Evolutionary conservation across 495 filamentous ascomycete genomes (phyloP).

Genomic region (Penicillium malachiteum): DNA sequence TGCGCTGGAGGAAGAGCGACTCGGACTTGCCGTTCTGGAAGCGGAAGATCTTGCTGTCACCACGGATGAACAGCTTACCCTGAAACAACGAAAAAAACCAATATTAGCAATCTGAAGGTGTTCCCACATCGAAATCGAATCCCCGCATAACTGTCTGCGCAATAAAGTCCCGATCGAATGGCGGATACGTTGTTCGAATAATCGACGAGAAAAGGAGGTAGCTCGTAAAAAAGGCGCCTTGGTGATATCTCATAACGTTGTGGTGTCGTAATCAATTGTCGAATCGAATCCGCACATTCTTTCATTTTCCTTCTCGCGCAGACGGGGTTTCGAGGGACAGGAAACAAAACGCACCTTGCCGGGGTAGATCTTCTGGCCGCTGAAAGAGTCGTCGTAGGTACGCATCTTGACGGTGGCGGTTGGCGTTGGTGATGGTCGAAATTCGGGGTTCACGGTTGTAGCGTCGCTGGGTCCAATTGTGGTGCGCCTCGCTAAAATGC

Average conservation of each 20-base stretch:
- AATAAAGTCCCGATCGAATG: slow-evolving; percentile 1
- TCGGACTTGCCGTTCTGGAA: slow-evolving; percentile 99
- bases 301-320: slow-evolving; percentile 18
- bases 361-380: slow-evolving; percentile 97
- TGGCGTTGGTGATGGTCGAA: slow-evolving; percentile 52
- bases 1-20: slow-evolving; percentile 99
- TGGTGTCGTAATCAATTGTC: slow-evolving; percentile 5
- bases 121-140: not conserved
- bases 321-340: slow-evolving; percentile 18
- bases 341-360: slow-evolving; percentile 77
- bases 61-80: slow-evolving; percentile 98
- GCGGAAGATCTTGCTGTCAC: slow-evolving; percentile 99
- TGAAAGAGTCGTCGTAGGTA: slow-evolving; percentile 98
- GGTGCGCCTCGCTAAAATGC: slow-evolving; percentile 52
- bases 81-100: slow-evolving; percentile 40
- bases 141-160: slow-evolving; percentile 6
- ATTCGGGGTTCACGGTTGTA: slow-evolving; percentile 42
- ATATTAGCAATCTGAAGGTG: slow-evolving; percentile 25
- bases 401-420: slow-evolving; percentile 74
- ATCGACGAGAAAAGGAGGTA: not conserved
- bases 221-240: not conserved
- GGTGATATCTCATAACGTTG: not conserved
- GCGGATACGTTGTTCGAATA: not conserved
- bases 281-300: slow-evolving; percentile 13
- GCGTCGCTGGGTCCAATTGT: slow-evolving; percentile 47